phyloP scores from a whole-genome alignment of 352 stramenopile species.

The Blastocystis hominis region DNA sequence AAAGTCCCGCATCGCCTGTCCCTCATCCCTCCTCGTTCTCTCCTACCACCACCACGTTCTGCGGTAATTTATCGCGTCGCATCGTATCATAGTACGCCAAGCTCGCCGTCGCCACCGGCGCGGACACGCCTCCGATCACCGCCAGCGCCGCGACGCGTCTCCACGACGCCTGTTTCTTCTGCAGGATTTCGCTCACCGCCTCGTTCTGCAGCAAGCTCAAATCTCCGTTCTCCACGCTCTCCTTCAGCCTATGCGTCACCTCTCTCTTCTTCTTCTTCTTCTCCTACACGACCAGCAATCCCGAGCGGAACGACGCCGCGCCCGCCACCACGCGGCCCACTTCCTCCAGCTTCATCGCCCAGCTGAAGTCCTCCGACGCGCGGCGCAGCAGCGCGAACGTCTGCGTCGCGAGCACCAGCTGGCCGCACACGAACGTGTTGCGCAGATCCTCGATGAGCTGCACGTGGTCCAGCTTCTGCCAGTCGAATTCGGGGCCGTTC shows the following conservation, averaged over 20 bases:
- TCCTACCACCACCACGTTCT: conserved; percentile 91
- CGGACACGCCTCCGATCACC: conserved; percentile 82
- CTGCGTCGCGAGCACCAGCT: not conserved
- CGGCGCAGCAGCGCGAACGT: conserved; percentile 73
- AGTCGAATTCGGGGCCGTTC: not conserved
- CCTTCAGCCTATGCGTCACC: conserved; percentile 6
- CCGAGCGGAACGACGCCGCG: not conserved
- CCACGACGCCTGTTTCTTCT: conserved; percentile 85
- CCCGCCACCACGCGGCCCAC: conserved; percentile 70
- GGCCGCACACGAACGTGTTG: not conserved
- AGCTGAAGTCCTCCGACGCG: conserved; percentile 83
- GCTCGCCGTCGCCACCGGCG: conserved; percentile 77
- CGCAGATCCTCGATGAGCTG: conserved; percentile 83
- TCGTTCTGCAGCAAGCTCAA: not conserved
- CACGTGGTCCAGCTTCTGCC: conserved; percentile 72
- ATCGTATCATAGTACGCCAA: conserved; percentile 96
- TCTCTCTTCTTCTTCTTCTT: not conserved
- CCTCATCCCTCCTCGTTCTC: too few relatives aligned
- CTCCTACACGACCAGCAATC: not conserved
- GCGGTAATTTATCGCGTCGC: conserved; percentile 80
- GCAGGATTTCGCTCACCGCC: not conserved
- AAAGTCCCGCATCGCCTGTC: conserved; percentile 9
- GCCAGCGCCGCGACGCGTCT: conserved; percentile 85
- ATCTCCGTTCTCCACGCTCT: not conserved
- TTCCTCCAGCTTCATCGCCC: conserved; percentile 86